Evolutionary conservation across 129 eudicot genomes (phyloP).

Genomic region (Smallanthus sonchifolius): DNA sequence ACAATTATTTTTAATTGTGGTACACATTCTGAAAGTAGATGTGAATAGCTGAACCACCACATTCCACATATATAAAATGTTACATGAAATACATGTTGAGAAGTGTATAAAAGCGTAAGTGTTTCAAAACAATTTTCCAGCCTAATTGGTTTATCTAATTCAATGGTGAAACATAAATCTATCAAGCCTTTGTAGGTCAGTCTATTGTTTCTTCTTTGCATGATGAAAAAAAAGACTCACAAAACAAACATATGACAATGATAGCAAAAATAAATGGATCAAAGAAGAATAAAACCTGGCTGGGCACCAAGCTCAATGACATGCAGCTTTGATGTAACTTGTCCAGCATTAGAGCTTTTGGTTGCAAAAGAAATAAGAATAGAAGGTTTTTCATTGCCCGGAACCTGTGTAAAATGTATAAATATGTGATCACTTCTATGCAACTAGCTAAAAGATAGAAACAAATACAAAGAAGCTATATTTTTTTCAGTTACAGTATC

Average conservation of each 20-base stretch:
- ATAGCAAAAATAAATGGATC: neutral
- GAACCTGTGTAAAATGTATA: conserved; percentile 41
- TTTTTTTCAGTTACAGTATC: neutral
- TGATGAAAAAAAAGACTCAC: neutral
- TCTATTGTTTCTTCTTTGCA: conserved; percentile 10
- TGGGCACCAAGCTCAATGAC: conserved; percentile 96
- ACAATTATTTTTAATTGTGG: neutral
- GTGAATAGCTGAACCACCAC: neutral
- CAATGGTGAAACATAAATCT: neutral
- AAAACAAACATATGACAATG: neutral
- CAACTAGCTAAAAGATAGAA: neutral
- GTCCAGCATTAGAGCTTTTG: conserved; percentile 87
- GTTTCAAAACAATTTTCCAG: neutral
- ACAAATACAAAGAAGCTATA: neutral
- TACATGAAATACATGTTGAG: neutral
- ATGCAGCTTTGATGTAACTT: conserved; percentile 74
- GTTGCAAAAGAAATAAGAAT: conserved; percentile 92
- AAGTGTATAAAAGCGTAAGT: neutral
- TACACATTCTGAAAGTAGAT: neutral
- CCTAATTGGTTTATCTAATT: neutral
- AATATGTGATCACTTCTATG: neutral
- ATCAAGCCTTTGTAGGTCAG: neutral
- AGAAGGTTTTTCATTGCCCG: conserved; percentile 83
- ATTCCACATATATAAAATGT: neutral
- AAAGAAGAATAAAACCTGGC: conserved; percentile 48